Evolutionary conservation across 2,329 filamentous ascomycete genomes (phyloP).

Genomic region (Penicillium sumatraense): DNA sequence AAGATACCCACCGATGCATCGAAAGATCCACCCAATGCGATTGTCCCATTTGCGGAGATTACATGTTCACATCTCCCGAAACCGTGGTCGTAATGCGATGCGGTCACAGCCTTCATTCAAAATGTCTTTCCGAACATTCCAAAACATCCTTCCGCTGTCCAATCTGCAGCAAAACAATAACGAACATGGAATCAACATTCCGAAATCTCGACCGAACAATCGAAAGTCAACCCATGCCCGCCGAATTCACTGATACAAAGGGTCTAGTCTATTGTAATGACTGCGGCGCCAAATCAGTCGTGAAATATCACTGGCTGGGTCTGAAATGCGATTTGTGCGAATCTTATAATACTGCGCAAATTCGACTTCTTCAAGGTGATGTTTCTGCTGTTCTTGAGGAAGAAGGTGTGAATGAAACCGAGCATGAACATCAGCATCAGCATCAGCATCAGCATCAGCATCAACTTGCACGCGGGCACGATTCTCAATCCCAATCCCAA

Average conservation of each 20-base stretch:
- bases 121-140: constrained; percentile 87
- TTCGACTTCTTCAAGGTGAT: constrained; percentile 44
- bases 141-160: constrained; percentile 92
- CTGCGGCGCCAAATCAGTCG: constrained; percentile 84
- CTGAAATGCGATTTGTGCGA: constrained; percentile 75
- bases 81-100: constrained; percentile 94
- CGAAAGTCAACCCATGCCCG: constrained; percentile 86
- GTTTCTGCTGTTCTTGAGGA: constrained; percentile 29
- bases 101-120: constrained; percentile 92
- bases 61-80: constrained; percentile 89
- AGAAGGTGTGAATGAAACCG: constrained; percentile 20
- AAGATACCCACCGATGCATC: constrained; percentile 87
- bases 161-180: constrained; percentile 93
- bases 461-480: no score
- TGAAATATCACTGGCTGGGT: constrained; percentile 92
- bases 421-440: background rate
- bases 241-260: constrained; percentile 76
- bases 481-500: background rate
- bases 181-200: constrained; percentile 97
- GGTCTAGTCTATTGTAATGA: constrained; percentile 93
- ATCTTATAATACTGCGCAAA: constrained; percentile 52
- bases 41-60: constrained; percentile 95
- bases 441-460: background rate
- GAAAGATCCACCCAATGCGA: constrained; percentile 93
- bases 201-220: constrained; percentile 88